These are phyloP conservation scores for Coemansia sp. DNA, from an alignment of 192 early-diverging fungal genomes.

Conservation along the genomic window DNA sequence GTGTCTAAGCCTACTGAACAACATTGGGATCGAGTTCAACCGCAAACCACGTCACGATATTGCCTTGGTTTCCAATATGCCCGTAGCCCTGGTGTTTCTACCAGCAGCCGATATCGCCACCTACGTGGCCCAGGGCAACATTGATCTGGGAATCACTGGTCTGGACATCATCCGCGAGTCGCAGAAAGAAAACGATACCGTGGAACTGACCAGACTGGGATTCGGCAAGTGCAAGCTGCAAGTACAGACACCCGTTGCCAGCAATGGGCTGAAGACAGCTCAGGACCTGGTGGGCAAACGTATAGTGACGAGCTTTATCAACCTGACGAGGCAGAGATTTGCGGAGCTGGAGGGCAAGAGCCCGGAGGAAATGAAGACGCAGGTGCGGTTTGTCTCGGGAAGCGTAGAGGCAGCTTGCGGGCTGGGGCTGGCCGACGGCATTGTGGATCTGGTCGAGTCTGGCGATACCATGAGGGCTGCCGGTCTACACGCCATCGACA, in stretches of 20 bases:
- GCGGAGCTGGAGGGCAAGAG: slow-evolving; percentile 67
- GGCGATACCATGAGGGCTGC: slow-evolving; percentile 99
- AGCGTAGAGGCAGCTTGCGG: slow-evolving; percentile 96
- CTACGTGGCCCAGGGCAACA: slow-evolving; percentile 91
- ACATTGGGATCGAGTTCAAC: slow-evolving; percentile 94
- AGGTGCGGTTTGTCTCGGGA: slow-evolving; percentile 84
- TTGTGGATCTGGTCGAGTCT: slow-evolving; percentile 80
- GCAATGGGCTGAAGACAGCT: slow-evolving; percentile 39
- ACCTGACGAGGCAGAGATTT: slow-evolving; percentile 69
- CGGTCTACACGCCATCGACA: slow-evolving; percentile 87
- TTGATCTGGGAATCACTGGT: slow-evolving; percentile 96
- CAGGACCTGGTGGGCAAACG: slow-evolving; percentile 84
- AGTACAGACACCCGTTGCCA: slow-evolving; percentile 81
- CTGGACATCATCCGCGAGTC: slow-evolving; percentile 92
- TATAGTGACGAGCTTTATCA: slow-evolving; percentile 90
- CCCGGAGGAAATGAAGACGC: slow-evolving; percentile 56
- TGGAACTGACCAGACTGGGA: slow-evolving; percentile 70
- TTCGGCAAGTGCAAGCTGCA: slow-evolving; percentile 93
- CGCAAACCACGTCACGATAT: slow-evolving; percentile 95
- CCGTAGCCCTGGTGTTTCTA: slow-evolving; percentile 91
- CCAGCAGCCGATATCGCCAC: slow-evolving; percentile 95
- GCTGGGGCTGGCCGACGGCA: slow-evolving; percentile 93
- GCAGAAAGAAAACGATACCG: slow-evolving; percentile 65
- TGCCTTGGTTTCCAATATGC: slow-evolving; percentile 90
- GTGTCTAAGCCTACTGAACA: slow-evolving; percentile 73